Base-by-base conservation (phyloP, 768 basidiomycete species). In the Pulveroboletus sp. region DNA sequence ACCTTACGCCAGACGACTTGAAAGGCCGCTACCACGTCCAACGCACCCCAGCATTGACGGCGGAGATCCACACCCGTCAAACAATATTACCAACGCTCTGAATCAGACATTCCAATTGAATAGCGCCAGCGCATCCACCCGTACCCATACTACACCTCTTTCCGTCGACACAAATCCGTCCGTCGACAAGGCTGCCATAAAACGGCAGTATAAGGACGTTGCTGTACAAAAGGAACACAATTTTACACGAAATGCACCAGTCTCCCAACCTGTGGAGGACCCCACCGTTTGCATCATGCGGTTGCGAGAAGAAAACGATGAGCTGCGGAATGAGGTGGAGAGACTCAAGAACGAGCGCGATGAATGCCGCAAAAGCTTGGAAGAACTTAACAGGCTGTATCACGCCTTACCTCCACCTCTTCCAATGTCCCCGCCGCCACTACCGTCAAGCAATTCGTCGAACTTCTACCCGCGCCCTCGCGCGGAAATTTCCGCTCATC, bases 61-160 rank as follows among this genome's bases (percentile, higher is more conserved):
- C 22, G 44, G n/a, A 39, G 31, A 50, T 41, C 37, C 14, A 23
- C 31, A 34, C 4, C 13, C 47, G 11, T 29, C 47, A 32, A 47
- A 36, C 24, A 57, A 53, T 41, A 60, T 67, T 38, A 57, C 60
- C 43, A 57, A 45, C 6, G 64, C 65, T 37, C 55, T 65, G 20
- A 65, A 65, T 45, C 51, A 51, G n/a, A 67, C 64, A 34, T 65
- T 65, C 14, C 55, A 53, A 51, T 42, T 44, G 10, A 65, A 67
- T 51, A 42, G 50, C 26, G 55, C 52, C 43, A 40, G 50, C 51
- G 43, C 51, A 43, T 10, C 54, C 32, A 29, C 51, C 38, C 35
- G 23, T 49, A 38, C 47, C 12, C n/a, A 36, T 45, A 38, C 42
- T 49, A 55, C 50, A 38, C 27, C 46, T n/a, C 48, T 16, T 30